Base-by-base conservation (phyloP, 2,329 filamentous ascomycete genomes). In the Aspergillus tanneri region DNA sequence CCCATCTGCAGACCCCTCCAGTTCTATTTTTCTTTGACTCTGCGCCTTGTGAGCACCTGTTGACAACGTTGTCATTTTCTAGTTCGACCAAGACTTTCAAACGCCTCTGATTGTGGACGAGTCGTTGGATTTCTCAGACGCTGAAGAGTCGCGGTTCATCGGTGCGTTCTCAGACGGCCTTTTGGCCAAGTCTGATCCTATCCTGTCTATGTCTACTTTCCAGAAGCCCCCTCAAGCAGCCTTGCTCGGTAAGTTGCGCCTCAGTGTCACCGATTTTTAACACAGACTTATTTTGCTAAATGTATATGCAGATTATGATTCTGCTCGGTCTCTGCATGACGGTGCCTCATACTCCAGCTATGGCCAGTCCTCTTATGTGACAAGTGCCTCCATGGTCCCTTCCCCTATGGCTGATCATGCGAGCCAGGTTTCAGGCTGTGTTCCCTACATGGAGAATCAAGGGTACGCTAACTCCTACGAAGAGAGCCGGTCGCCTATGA, bases 191-290 rank as follows among this genome's bases (percentile, higher is more conserved):
- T 73, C 75, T 71, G 77, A 82, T 77, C 72, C 82, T 75, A 73
- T 84, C 63, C 75, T 88, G 73, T 84, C 86, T 72, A 91, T 91
- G 87, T 86, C 88, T 71, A 85, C 85, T 73, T 91, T 90, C 78
- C 78, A 80, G 65, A 95, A 95, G 74, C 73, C 83, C 50, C 83
- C 87, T 70, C 78, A 84, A 72, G 79, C 86, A 70, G 86, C 86
- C 70, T 81, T 91, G 76, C 87, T 92, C 73, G 87, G 90, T 95
- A 77, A 76, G 89, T 85, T 52, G 44, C 43, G 25, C 28, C 30
- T n/a, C 16, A 8, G 14, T 8, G 5, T 4, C n/a, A 25, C 24
- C n/a, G 4, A 19, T 19, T 22, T 27, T 34, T 18, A 34, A 18
- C 38, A 38, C 18, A 18, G 9, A 16, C 5, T 25, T 38, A 3